Evolutionary conservation across 2,329 filamentous ascomycete genomes (phyloP).

Genomic region (Monosporascus sp.): DNA sequence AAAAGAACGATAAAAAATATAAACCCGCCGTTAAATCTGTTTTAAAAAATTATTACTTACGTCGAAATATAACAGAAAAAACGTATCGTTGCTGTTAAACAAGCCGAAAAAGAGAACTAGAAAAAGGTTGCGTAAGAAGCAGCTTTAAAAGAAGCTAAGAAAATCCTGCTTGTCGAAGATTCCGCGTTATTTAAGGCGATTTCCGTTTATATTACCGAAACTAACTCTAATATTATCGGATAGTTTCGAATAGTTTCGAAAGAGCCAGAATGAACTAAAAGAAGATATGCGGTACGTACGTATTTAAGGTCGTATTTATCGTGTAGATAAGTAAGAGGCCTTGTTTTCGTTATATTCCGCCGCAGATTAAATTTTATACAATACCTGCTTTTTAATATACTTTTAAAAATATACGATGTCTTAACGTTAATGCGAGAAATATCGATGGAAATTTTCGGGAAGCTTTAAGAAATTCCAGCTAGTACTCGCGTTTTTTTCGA

Average conservation of each 20-base stretch:
- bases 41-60: neutral
- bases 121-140: neutral
- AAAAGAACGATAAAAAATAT: neutral
- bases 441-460: conserved; percentile 77
- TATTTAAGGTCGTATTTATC: conserved; percentile 78
- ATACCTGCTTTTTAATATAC: conserved; percentile 68
- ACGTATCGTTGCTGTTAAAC: neutral
- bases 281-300: conserved; percentile 54
- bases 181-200: neutral
- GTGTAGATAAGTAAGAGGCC: conserved; percentile 76
- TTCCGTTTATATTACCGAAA: neutral
- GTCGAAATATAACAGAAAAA: neutral
- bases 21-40: neutral
- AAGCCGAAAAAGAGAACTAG: neutral
- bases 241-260: neutral
- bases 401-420: conserved; percentile 89
- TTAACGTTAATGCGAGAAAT: conserved; percentile 81
- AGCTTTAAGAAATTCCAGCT: conserved; percentile 75
- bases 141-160: neutral
- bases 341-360: conserved; percentile 79
- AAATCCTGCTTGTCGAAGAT: neutral
- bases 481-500: conserved; percentile 74
- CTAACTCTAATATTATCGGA: neutral
- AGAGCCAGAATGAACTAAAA: neutral
- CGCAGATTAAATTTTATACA: conserved; percentile 84